Percentiles rank a stretch among this genome's conserved stretches.
Evolutionary conservation across 306 rosid species (phyloP).

Genomic region (Cicer pinnatifidum): DNA sequence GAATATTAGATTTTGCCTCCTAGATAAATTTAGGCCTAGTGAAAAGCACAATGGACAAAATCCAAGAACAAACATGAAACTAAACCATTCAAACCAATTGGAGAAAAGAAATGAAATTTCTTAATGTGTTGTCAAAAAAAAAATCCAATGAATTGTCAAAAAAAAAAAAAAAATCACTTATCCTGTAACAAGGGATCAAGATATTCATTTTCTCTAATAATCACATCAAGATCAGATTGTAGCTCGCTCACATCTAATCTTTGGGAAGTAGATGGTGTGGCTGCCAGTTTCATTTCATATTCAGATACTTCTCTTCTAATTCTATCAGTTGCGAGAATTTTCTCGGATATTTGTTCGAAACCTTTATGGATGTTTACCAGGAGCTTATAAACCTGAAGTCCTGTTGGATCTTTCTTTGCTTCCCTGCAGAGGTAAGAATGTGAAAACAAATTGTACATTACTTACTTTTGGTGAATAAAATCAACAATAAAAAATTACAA

Average conservation of each 20-base stretch:
- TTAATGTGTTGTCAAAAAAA: neutral
- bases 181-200: conserved; percentile 51
- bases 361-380: conserved; percentile 76
- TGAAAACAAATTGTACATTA: conserved; percentile 26
- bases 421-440: conserved; percentile 62
- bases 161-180: conserved; percentile 33
- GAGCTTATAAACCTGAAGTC: conserved; percentile 72
- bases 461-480: conserved; percentile 5
- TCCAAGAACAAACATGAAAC: conserved; percentile 30
- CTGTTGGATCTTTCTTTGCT: conserved; percentile 78
- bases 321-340: conserved; percentile 75
- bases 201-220: conserved; percentile 58
- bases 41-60: conserved; percentile 19
- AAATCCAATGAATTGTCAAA: conserved; percentile 7
- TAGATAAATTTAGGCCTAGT: neutral
- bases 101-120: neutral
- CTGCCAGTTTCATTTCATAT: conserved; percentile 74
- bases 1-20: conserved; percentile 33
- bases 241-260: conserved; percentile 59
- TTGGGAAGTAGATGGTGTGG: conserved; percentile 57
- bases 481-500: conserved; percentile 9
- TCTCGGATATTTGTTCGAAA: conserved; percentile 79
- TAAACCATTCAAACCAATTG: conserved; percentile 23
- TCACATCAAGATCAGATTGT: conserved; percentile 64
- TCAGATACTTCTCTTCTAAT: conserved; percentile 69